phyloP scores from a whole-genome alignment of 495 filamentous ascomycete genomes.

The Lasiosphaeria hispida region DNA sequence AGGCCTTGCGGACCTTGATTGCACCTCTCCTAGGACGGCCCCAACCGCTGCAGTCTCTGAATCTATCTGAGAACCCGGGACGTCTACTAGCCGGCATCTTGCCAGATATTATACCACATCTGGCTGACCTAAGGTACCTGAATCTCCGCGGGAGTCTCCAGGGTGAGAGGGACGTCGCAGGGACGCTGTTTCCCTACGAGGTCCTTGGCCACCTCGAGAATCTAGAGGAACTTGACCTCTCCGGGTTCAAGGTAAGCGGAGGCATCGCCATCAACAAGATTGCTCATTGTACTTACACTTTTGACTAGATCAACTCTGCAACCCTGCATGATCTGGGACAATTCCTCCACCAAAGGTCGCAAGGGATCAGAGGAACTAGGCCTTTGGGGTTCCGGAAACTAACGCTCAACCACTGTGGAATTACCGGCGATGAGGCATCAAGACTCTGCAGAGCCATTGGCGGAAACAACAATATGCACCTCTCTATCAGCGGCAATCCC shows the following conservation, averaged over 20 bases:
- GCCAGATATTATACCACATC: slow-evolving; percentile 19
- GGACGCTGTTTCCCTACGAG: slow-evolving; percentile 26
- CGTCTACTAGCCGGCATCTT: slow-evolving; percentile 51
- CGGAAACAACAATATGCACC: slow-evolving; percentile 63
- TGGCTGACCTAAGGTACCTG: slow-evolving; percentile 47
- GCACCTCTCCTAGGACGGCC: slow-evolving; percentile 38
- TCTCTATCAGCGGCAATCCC: slow-evolving; percentile 78
- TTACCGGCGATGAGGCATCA: slow-evolving; percentile 76
- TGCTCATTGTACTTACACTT: slow-evolving; percentile 1
- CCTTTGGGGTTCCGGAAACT: slow-evolving; percentile 67
- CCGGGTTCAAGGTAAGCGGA: slow-evolving; percentile 58
- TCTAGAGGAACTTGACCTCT: slow-evolving; percentile 66
- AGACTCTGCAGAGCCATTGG: slow-evolving; percentile 75
- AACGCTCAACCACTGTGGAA: slow-evolving; percentile 71
- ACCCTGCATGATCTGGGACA: slow-evolving; percentile 56
- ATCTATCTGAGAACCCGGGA: slow-evolving; percentile 69
- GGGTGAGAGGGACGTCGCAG: slow-evolving; percentile 51
- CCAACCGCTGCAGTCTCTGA: slow-evolving; percentile 48
- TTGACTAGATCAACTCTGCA: slow-evolving; percentile 46
- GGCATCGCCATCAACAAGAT: no score
- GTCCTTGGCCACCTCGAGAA: slow-evolving; percentile 17
- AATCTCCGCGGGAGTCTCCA: slow-evolving; percentile 77
- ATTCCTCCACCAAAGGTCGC: slow-evolving; percentile 32
- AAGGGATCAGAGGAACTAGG: slow-evolving; percentile 59
- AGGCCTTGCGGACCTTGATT: slow-evolving; percentile 33